These are phyloP conservation scores for Sclerotinia glacialis DNA, from an alignment of 2,329 filamentous ascomycete species.

Conservation along the genomic window DNA sequence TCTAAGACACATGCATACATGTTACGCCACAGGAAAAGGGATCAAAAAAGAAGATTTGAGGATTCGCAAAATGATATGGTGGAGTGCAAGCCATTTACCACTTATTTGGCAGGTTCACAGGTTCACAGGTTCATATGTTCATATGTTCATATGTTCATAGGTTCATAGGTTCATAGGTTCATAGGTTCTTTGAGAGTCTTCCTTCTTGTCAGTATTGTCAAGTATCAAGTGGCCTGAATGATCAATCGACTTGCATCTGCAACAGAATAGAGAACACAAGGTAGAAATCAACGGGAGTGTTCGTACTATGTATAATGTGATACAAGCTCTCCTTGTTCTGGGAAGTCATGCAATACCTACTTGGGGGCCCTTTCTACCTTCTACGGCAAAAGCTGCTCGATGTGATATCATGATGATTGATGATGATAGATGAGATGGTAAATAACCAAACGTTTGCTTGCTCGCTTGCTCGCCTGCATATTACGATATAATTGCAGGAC, in stretches of 20 bases:
- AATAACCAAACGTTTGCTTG: slow-evolving; percentile 10
- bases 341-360: not conserved
- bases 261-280: not conserved
- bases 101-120: not conserved
- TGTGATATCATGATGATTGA: not conserved
- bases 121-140: no score
- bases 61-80: not conserved
- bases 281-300: not conserved
- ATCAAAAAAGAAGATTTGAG: not conserved
- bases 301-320: not conserved
- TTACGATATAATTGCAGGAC: slow-evolving; percentile 1
- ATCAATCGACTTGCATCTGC: slow-evolving; percentile 2
- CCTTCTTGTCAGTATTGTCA: not conserved
- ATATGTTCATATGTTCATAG: no score
- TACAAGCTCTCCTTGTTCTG: slow-evolving; percentile 3
- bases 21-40: slow-evolving; percentile 12
- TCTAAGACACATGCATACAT: slow-evolving; percentile 13
- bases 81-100: not conserved
- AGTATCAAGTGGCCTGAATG: slow-evolving; percentile 14
- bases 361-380: not conserved
- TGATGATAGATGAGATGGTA: no score
- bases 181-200: not conserved
- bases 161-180: no score
- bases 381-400: not conserved
- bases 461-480: slow-evolving; percentile 5